These are phyloP conservation scores for Geotrichum australiense DNA, from an alignment of 1,139 yeast genomes.

Conservation along the genomic window DNA sequence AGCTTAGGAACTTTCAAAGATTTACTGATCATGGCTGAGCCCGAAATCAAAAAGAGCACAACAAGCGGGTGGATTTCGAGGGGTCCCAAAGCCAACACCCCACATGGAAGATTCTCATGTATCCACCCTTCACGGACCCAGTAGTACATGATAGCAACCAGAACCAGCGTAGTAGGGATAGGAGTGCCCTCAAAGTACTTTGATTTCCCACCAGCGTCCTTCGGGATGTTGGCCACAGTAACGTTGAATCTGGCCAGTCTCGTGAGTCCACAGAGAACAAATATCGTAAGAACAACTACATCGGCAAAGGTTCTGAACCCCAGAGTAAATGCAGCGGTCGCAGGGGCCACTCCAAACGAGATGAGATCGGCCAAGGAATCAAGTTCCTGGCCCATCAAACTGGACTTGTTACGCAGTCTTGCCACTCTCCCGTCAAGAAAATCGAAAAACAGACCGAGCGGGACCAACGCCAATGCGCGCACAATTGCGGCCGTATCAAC, in stretches of 20 bases:
- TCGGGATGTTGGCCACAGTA: conserved; percentile 86
- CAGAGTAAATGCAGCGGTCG: conserved; percentile 82
- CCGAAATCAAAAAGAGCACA: conserved; percentile 62
- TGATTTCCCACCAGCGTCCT: conserved; percentile 73
- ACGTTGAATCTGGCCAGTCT: conserved; percentile 93
- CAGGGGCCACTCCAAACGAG: conserved; percentile 90
- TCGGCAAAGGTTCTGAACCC: conserved; percentile 85
- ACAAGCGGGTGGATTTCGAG: conserved; percentile 72
- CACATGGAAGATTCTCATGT: conserved; percentile 55
- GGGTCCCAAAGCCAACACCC: conserved; percentile 44
- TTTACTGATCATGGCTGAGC: conserved; percentile 89
- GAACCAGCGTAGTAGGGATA: conserved; percentile 75
- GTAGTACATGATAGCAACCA: conserved; percentile 67
- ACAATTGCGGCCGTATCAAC: conserved; percentile 42
- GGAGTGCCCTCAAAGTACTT: conserved; percentile 87
- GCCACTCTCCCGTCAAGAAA: conserved; percentile 97
- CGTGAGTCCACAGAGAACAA: conserved; percentile 90
- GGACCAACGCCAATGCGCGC: conserved; percentile 82
- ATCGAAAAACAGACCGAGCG: conserved; percentile 87
- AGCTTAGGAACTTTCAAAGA: conserved; percentile 87
- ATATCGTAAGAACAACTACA: conserved; percentile 65
- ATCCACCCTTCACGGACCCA: conserved; percentile 43
- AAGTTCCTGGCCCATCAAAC: conserved; percentile 94
- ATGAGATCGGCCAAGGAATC: conserved; percentile 93
- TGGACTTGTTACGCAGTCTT: conserved; percentile 82